phyloP scores from a whole-genome alignment of 208 protist genomes.

The Perkinsela sp. region DNA sequence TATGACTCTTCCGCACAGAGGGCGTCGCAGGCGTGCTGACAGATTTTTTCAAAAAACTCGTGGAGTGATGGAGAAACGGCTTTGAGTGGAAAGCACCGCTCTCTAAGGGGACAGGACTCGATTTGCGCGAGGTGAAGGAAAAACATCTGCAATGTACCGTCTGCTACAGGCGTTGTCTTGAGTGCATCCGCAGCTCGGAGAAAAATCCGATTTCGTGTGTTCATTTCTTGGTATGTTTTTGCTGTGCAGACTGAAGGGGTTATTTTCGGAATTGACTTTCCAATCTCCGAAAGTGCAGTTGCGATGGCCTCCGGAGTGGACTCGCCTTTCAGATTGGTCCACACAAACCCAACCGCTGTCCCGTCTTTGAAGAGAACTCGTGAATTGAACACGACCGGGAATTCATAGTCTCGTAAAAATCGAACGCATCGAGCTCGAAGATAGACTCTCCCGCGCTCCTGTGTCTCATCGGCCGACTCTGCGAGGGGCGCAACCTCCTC shows the following conservation, averaged over 20 bases:
- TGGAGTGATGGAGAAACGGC: background rate
- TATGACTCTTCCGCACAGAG: background rate
- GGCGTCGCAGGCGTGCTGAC: background rate
- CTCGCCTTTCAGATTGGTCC: background rate
- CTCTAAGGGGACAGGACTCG: background rate
- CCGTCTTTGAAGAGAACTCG: background rate
- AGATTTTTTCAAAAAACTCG: background rate
- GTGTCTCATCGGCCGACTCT: background rate
- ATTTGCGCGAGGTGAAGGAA: background rate
- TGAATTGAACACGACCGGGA: background rate
- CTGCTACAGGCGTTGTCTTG: background rate
- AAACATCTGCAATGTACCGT: background rate
- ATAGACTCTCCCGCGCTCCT: background rate
- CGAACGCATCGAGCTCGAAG: background rate
- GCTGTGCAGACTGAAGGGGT: background rate
- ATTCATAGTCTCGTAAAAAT: background rate
- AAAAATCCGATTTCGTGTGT: background rate
- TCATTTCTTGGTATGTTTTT: background rate
- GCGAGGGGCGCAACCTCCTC: constrained; percentile 33
- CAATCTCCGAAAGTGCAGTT: background rate
- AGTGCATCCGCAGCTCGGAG: background rate
- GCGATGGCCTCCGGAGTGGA: background rate
- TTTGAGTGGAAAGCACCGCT: background rate
- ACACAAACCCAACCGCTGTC: background rate
- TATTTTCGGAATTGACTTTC: background rate